phyloP scores from a whole-genome alignment of 2,329 filamentous ascomycete genomes.

The Cryphonectria japonica region DNA sequence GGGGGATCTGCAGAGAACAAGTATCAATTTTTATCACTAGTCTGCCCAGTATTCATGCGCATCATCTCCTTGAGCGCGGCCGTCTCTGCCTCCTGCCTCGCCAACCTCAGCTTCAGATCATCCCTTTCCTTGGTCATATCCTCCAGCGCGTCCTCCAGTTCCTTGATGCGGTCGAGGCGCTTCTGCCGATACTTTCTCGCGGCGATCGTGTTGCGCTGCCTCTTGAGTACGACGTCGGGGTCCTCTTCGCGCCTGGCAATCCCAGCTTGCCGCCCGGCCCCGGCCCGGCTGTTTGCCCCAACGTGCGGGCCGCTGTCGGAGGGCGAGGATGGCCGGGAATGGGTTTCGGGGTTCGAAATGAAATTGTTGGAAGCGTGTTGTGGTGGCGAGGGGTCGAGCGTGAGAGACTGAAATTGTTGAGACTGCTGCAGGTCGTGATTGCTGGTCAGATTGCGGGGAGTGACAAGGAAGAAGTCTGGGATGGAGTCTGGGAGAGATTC shows the following conservation, averaged over 20 bases:
- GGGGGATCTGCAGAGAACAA: not conserved
- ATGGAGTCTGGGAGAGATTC: conserved; percentile 28
- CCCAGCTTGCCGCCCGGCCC: conserved; percentile 18
- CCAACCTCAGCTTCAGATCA: conserved; percentile 58
- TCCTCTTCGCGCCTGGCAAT: conserved; percentile 30
- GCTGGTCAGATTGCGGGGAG: conserved; percentile 11
- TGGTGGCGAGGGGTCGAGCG: conserved; percentile 12
- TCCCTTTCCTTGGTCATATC: conserved; percentile 59
- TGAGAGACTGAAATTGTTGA: conserved; percentile 16
- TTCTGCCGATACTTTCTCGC: conserved; percentile 67
- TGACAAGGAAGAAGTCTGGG: conserved; percentile 28
- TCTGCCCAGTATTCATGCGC: conserved; percentile 26
- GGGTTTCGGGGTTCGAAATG: not conserved
- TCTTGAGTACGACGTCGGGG: conserved; percentile 46
- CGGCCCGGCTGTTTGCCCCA: conserved; percentile 9
- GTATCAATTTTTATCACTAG: conserved; percentile 18
- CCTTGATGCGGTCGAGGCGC: conserved; percentile 61
- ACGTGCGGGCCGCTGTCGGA: conserved; percentile 19
- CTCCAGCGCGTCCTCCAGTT: conserved; percentile 58
- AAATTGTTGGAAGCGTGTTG: not conserved
- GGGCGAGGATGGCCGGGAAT: conserved; percentile 23
- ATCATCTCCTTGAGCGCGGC: conserved; percentile 55
- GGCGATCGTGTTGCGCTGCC: conserved; percentile 64
- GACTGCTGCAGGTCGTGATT: conserved; percentile 10
- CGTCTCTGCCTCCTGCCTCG: conserved; percentile 62